phyloP scores from a whole-genome alignment of 1,284 basidiomycete species.

The Ceratobasidium sp. region DNA sequence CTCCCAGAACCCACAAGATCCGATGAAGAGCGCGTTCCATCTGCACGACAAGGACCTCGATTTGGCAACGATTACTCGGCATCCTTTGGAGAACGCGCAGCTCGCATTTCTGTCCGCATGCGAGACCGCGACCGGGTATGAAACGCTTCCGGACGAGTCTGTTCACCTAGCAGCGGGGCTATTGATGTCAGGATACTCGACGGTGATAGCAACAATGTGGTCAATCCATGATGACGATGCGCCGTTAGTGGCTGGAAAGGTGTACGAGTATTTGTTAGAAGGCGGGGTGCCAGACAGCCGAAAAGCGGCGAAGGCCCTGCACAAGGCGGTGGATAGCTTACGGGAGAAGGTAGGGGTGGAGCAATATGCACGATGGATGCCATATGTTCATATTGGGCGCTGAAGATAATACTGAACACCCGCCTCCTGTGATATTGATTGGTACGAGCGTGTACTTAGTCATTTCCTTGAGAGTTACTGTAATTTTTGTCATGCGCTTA shows the following conservation, averaged over 20 bases:
- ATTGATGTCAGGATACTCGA: neutral
- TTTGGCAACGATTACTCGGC: neutral
- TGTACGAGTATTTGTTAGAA: constrained; percentile 47
- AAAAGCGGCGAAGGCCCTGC: constrained; percentile 46
- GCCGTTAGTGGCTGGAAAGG: constrained; percentile 46
- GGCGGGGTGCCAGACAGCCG: constrained; percentile 30
- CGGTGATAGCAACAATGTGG: constrained; percentile 59
- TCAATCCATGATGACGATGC: constrained; percentile 50
- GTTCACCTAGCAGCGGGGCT: neutral
- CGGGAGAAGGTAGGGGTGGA: constrained; percentile 18
- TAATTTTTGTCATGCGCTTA: too few relatives aligned
- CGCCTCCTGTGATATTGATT: too few relatives aligned
- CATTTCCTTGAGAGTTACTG: too few relatives aligned
- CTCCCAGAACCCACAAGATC: neutral
- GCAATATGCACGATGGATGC: neutral
- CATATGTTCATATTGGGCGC: constrained; percentile 4
- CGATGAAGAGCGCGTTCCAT: neutral
- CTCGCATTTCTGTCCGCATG: constrained; percentile 12
- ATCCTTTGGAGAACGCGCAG: neutral
- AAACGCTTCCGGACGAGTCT: neutral
- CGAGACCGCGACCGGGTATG: neutral
- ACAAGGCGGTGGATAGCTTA: constrained; percentile 38
- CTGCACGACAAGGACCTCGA: neutral
- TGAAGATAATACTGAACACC: neutral
- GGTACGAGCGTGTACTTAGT: too few relatives aligned